Conservation (phyloP, 495 filamentous ascomycete species). For the Trichocladium antarcticum region DNA sequence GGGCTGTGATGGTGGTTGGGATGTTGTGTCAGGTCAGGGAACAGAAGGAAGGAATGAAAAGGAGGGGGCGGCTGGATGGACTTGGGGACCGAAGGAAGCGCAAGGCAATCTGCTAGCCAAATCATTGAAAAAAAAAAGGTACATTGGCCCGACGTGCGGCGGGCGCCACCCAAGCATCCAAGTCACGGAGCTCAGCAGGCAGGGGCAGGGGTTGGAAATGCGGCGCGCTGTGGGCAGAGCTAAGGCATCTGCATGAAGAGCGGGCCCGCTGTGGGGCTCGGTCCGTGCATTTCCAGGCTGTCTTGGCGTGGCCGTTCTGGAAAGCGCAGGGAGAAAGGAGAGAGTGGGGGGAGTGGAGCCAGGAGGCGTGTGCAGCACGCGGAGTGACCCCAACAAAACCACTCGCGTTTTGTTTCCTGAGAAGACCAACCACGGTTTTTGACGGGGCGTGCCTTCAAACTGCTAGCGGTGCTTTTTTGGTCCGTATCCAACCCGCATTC, state of each 20-base stretch:
- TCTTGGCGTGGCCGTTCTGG: conserved; percentile 14
- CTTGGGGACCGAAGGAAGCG: conserved; percentile 5
- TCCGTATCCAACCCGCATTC: too few relatives aligned
- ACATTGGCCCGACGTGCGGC: conserved; percentile 12
- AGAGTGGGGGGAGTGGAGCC: conserved; percentile 2
- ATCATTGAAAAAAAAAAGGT: conserved; percentile 12
- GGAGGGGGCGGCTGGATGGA: conserved; percentile 14
- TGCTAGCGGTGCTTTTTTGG: too few relatives aligned
- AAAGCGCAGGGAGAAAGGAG: conserved; percentile 10
- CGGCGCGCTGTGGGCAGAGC: conserved; percentile 3
- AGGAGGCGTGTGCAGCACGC: conserved; percentile 1
- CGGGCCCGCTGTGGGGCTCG: background rate
- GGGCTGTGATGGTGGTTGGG: background rate
- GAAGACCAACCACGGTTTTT: conserved; percentile 6
- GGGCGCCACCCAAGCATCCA: conserved; percentile 10
- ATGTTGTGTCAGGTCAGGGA: background rate
- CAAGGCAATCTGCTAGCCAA: conserved; percentile 11
- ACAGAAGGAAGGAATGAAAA: conserved; percentile 9
- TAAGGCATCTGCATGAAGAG: conserved; percentile 1
- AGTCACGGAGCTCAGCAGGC: conserved; percentile 6
- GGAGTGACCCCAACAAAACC: background rate
- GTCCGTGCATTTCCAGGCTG: conserved; percentile 7
- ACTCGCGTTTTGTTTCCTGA: conserved; percentile 13
- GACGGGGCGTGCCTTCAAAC: too few relatives aligned
- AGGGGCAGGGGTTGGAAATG: conserved; percentile 8